Percentiles rank a stretch among this genome's conserved stretches.
phyloP scores from a whole-genome alignment of 192 early-diverging fungal species.

The Entomortierella beljakovae region DNA sequence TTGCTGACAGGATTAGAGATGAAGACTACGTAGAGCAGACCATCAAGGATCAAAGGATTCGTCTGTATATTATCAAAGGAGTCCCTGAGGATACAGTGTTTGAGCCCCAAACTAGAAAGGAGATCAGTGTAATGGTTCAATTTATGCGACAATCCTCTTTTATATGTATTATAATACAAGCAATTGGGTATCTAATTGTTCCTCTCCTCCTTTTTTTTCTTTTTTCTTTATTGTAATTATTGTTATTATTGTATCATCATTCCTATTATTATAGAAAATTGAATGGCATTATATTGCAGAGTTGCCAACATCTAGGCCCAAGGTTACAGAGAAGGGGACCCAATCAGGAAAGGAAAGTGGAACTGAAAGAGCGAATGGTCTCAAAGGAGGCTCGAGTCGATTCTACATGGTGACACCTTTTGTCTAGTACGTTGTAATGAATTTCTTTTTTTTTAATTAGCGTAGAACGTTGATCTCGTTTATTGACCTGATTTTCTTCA shows the following conservation, averaged over 20 bases:
- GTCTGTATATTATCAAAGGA: slow-evolving; percentile 91
- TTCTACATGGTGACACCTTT: slow-evolving; percentile 84
- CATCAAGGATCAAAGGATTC: slow-evolving; percentile 90
- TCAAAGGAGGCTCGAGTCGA: slow-evolving; percentile 63
- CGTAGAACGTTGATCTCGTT: background rate
- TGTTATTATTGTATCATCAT: too few species aligned
- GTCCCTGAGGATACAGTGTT: slow-evolving; percentile 87
- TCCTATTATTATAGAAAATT: too few species aligned
- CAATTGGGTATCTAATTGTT: background rate
- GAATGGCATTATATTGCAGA: slow-evolving; percentile 77
- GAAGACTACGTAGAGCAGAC: slow-evolving; percentile 90
- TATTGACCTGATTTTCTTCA: background rate
- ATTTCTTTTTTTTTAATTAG: background rate
- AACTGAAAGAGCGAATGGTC: slow-evolving; percentile 29
- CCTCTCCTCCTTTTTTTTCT: background rate
- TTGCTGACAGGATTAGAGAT: slow-evolving; percentile 72
- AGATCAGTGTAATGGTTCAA: slow-evolving; percentile 83
- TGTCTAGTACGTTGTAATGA: slow-evolving; percentile 64
- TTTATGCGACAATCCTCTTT: background rate
- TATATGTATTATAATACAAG: background rate
- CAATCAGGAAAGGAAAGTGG: slow-evolving; percentile 51
- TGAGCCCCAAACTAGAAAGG: slow-evolving; percentile 87
- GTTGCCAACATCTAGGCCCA: slow-evolving; percentile 66
- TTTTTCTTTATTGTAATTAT: background rate
- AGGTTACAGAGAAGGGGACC: slow-evolving; percentile 32